Percentiles rank a stretch among this genome's conserved stretches.
These are phyloP conservation scores for Alternaria atra DNA, from an alignment of 2,329 filamentous ascomycete genomes.

Conservation along the genomic window DNA sequence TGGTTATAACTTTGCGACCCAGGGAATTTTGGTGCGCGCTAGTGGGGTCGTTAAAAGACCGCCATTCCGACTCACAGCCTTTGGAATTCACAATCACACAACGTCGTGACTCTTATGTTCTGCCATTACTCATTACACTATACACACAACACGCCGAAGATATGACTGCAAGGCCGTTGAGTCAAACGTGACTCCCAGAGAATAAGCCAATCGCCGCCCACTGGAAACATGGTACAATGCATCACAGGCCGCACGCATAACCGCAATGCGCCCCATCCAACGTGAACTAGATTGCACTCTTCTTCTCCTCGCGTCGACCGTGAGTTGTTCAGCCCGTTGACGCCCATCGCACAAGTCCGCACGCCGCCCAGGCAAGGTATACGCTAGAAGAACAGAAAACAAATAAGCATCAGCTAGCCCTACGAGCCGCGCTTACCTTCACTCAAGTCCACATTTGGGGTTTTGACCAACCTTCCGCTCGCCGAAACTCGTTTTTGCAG, in stretches of 20 bases:
- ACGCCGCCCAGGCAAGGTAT: slow-evolving; percentile 47
- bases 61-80: neutral
- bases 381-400: slow-evolving; percentile 40
- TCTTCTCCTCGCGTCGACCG: slow-evolving; percentile 12
- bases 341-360: slow-evolving; percentile 41
- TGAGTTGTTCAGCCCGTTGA: slow-evolving; percentile 36
- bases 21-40: slow-evolving; percentile 22
- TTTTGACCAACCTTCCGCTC: slow-evolving; percentile 53
- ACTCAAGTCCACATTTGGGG: slow-evolving; percentile 34
- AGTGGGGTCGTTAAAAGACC: slow-evolving; percentile 10
- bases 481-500: slow-evolving; percentile 53
- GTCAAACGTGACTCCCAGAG: neutral
- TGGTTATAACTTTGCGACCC: slow-evolving; percentile 1
- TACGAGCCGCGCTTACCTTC: slow-evolving; percentile 50
- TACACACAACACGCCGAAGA: slow-evolving; percentile 2
- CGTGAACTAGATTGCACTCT: slow-evolving; percentile 4
- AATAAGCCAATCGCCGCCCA: neutral
- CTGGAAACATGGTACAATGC: slow-evolving; percentile 1
- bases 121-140: slow-evolving; percentile 27
- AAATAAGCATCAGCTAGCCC: slow-evolving; percentile 39
- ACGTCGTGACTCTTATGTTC: neutral
- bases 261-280: slow-evolving; percentile 9
- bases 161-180: neutral
- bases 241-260: slow-evolving; percentile 4
- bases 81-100: neutral